Evolutionary conservation across 148 eudicot species (phyloP), one percentile per base, ranked within the genome.

Genomic region (Beta vulgaris): DNA sequence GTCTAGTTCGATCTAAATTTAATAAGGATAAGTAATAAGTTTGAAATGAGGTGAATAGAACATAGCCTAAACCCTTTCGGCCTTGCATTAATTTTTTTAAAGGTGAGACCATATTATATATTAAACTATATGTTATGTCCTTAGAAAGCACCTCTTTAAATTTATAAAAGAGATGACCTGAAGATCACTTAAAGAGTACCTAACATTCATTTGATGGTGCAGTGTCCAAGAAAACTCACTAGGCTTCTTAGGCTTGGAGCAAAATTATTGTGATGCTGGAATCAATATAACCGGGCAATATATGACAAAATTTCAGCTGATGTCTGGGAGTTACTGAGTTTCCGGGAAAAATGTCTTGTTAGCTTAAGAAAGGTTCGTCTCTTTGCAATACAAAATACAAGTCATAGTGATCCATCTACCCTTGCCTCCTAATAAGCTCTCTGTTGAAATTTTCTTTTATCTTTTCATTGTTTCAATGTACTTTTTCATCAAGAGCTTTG

Each of bases 201-300:
- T 31, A 16, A 35, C 39, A 75, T 39, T 75, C 35, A n/a, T 57
- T 44, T 53, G 23, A 73, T 34, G 48, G 28, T 23, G 19, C 46
- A 59, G 43, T 77, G 55, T 67, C 39, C 66, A 65, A n/a, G 59
- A 28, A 26, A 28, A 51, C 37, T 15, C 53, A 75, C 18, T 48
- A 51, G 34, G 35, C 35, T 61, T 46, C 69, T 32, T 12, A 15
- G 43, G 36, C 6, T 60, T 14, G 3, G 18, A 7, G 7, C 1
- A 69, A 31, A 31, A 7, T 6, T 26, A 69, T 31, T 32, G 2
- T 35, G 59, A 26, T 10, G 25, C n/a, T 19, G 23, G 4, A 19
- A 31, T 15, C 4, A 26, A 32, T 13, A 14, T 31, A 16, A 57
- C 11, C 13, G 2, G 2, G 18, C 42, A 18, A 3, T 35, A 32